Conservation (phyloP, 805 yeast species). For the Starmerella bombicola region DNA sequence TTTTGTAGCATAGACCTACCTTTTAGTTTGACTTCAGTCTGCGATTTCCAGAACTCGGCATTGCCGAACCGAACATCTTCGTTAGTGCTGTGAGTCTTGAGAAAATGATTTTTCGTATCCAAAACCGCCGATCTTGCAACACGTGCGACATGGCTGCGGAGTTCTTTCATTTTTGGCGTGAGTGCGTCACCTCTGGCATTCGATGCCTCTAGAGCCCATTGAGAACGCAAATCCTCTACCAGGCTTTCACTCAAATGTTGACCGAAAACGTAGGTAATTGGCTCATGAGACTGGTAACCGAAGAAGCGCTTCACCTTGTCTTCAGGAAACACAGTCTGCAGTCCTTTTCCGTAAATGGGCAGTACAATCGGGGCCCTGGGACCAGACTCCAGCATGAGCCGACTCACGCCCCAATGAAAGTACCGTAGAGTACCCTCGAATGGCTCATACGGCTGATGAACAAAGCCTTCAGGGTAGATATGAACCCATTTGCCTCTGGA, state of each 20-base stretch:
- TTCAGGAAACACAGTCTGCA: slow-evolving; percentile 80
- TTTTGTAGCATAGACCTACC: slow-evolving; percentile 14
- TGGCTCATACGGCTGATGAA: slow-evolving; percentile 68
- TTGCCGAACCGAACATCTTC: slow-evolving; percentile 60
- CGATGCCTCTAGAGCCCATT: slow-evolving; percentile 55
- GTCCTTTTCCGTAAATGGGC: slow-evolving; percentile 77
- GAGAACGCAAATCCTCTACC: slow-evolving; percentile 48
- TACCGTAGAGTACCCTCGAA: slow-evolving; percentile 78
- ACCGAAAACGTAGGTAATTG: slow-evolving; percentile 60
- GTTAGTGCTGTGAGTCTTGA: slow-evolving; percentile 22
- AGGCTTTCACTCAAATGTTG: slow-evolving; percentile 48
- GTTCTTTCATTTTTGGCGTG: slow-evolving; percentile 40
- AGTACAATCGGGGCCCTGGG: slow-evolving; percentile 65
- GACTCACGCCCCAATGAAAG: slow-evolving; percentile 89
- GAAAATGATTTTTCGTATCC: slow-evolving; percentile 14
- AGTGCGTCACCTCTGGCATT: slow-evolving; percentile 32
- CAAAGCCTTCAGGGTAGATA: slow-evolving; percentile 90
- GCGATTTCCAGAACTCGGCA: slow-evolving; percentile 57
- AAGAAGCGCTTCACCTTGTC: slow-evolving; percentile 41
- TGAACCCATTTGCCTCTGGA: slow-evolving; percentile 56
- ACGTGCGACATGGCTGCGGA: slow-evolving; percentile 60
- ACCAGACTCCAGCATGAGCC: slow-evolving; percentile 71
- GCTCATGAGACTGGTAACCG: slow-evolving; percentile 52
- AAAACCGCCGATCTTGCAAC: slow-evolving; percentile 49
- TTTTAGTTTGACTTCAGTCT: slow-evolving; percentile 10